phyloP scores from a whole-genome alignment of 1,284 basidiomycete species.

The Trichosporon coremiiforme region DNA sequence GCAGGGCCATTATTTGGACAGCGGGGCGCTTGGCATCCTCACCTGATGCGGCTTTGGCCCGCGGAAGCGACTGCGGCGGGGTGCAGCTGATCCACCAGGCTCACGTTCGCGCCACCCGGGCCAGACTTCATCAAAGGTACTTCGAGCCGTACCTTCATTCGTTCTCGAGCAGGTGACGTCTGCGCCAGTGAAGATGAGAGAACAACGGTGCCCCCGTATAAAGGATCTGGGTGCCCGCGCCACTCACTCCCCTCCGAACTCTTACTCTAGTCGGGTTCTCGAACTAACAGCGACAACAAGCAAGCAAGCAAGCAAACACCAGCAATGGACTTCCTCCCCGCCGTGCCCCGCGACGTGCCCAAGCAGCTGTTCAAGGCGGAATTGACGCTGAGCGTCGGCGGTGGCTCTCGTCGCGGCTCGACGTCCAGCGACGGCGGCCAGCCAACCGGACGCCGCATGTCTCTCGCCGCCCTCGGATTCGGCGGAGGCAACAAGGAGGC shows the following conservation, averaged over 20 bases:
- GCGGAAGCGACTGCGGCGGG: background rate
- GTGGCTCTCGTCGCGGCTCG: slow-evolving; percentile 39
- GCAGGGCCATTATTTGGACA: background rate
- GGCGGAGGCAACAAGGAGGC: slow-evolving; percentile 35
- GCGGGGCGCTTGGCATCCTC: background rate
- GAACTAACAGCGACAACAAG: slow-evolving; percentile 3
- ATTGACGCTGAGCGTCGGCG: slow-evolving; percentile 35
- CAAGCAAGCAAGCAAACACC: background rate
- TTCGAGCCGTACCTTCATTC: slow-evolving; percentile 3
- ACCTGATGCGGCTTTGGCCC: background rate
- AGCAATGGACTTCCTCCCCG: slow-evolving; percentile 47
- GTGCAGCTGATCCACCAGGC: background rate
- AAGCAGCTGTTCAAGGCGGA: slow-evolving; percentile 43
- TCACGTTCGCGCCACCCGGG: background rate
- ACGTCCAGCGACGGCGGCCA: slow-evolving; percentile 29
- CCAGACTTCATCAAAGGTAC: background rate
- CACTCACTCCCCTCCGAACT: background rate
- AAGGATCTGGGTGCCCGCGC: background rate
- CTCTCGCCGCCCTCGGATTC: slow-evolving; percentile 37
- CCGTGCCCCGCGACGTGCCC: slow-evolving; percentile 29
- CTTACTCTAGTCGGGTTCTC: background rate
- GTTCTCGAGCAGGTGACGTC: background rate
- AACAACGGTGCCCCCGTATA: slow-evolving; percentile 12
- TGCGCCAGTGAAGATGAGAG: background rate
- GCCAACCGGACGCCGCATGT: slow-evolving; percentile 28